phyloP scores from a whole-genome alignment of 2,329 filamentous ascomycete species.

The Rachicladosporium sp. region DNA sequence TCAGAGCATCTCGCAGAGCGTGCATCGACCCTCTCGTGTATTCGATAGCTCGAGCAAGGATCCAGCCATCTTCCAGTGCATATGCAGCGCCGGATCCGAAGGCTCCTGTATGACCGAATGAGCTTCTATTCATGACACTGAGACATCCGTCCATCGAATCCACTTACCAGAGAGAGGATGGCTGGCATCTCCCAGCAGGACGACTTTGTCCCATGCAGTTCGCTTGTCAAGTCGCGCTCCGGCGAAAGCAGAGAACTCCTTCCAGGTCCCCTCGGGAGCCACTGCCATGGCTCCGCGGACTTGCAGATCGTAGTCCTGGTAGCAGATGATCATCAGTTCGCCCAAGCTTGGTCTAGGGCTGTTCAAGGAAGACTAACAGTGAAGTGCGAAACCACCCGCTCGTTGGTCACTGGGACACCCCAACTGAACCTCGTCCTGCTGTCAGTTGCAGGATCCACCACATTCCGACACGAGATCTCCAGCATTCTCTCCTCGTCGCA shows the following conservation, averaged over 20 bases:
- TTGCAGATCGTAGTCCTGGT: conserved; percentile 30
- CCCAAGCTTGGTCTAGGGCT: too few species aligned
- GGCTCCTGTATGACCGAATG: conserved; percentile 3
- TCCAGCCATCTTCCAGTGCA: conserved; percentile 35
- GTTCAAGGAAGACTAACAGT: conserved; percentile 9
- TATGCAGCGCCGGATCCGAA: conserved; percentile 36
- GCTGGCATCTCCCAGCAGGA: conserved; percentile 43
- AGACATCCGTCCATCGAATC: too few species aligned
- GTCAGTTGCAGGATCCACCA: conserved; percentile 19
- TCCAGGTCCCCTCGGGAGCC: conserved; percentile 31
- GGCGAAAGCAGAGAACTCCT: conserved; percentile 37
- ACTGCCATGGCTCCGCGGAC: conserved; percentile 28
- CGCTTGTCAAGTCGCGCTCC: conserved; percentile 32
- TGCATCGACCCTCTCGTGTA: conserved; percentile 3
- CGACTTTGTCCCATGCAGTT: conserved; percentile 33
- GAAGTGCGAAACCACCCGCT: conserved; percentile 28
- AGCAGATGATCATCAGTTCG: too few species aligned
- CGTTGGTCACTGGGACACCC: conserved; percentile 27
- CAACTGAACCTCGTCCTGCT: conserved; percentile 19
- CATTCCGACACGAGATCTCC: conserved; percentile 29
- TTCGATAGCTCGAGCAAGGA: conserved; percentile 27
- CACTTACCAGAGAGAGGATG: conserved; percentile 25
- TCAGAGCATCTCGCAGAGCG: conserved; percentile 18
- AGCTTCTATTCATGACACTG: too few species aligned
- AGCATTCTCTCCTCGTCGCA: conserved; percentile 19